A percentile compares a stretch with the other conserved stretches of the same genome.
Evolutionary conservation across 2,329 filamentous ascomycete genomes (phyloP).

Genomic region (Colletotrichum salicis): DNA sequence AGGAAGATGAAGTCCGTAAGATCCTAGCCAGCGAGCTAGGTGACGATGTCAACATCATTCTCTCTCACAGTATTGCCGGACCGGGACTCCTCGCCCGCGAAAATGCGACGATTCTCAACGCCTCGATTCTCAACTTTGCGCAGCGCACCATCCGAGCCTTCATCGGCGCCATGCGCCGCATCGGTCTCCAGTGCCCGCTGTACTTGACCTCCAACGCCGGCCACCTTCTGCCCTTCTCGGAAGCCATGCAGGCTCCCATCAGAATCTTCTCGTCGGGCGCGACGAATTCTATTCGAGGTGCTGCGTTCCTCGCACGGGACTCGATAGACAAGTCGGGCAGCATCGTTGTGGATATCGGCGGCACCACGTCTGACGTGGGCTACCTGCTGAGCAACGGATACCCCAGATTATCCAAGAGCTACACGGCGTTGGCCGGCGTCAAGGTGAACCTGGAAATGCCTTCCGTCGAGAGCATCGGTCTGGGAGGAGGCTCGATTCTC

Average conservation of each 20-base stretch:
- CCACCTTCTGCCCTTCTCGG: conserved; percentile 36
- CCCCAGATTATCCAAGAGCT: conserved; percentile 39
- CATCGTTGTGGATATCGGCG: conserved; percentile 40
- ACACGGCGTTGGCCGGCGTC: conserved; percentile 38
- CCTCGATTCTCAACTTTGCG: conserved; percentile 59
- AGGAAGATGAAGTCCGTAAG: conserved; percentile 60
- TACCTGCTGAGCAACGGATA: conserved; percentile 39
- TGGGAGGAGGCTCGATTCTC: conserved; percentile 39
- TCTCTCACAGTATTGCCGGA: conserved; percentile 49
- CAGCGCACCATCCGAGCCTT: conserved; percentile 58
- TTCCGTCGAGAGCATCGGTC: conserved; percentile 39
- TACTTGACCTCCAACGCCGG: conserved; percentile 65
- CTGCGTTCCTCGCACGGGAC: conserved; percentile 34
- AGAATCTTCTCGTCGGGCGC: conserved; percentile 40
- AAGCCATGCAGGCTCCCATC: conserved; percentile 39
- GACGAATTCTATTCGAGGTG: conserved; percentile 41
- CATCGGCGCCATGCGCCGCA: conserved; percentile 52
- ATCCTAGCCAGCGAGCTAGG: conserved; percentile 58
- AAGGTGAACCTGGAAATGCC: conserved; percentile 41
- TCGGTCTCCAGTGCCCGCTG: conserved; percentile 51
- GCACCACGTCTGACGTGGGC: conserved; percentile 40
- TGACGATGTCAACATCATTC: conserved; percentile 38
- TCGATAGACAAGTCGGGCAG: conserved; percentile 27
- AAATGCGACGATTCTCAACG: conserved; percentile 65
- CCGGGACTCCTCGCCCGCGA: conserved; percentile 59